Evolutionary conservation across 2,329 filamentous ascomycete genomes (phyloP), one percentile per base, ranked within the genome.

Genomic region (Verticillium isaacii): DNA sequence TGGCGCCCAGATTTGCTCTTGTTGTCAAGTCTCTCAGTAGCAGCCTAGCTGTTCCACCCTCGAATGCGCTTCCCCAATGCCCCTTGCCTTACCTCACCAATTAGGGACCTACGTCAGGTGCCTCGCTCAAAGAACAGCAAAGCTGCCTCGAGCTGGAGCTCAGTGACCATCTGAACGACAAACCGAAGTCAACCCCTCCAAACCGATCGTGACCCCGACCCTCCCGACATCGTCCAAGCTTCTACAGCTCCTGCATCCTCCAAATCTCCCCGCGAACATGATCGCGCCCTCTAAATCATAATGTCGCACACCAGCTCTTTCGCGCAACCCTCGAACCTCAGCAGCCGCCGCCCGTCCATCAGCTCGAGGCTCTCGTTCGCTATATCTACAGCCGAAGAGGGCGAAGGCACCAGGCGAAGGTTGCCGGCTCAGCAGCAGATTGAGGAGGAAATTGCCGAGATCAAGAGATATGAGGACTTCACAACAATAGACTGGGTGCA

Each of bases 401-500:
- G 86, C 64, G 83, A 88, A 63, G 77, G 80, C 63, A 77, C 77
- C 19, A 78, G 78, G 63, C 78, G 80, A 57, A 77, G 80, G 39
- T 75, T 73, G 12, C 81, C 80, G 32, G 86, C 82, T 61, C 86
- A 91, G 70, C 85, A 89, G 64, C 86, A 89, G 65, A 92, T 96
- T 67, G 90, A 93, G 64, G 93, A 98, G 72, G 95, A 99, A 78
- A 97, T 99, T 72, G 93, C 91, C 32, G 90, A 97, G 80, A 98
- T 99, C 74, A 97, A 97, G 79, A 86, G 94, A 78, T 99, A 99
- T 78, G 95, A 97, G 84, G 95, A 99, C 77, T 99, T 99, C 74
- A 97, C 93, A 6, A 99, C 95, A 1, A 95, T 95, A 86, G 95
- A 99, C 77, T 99, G 95, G 95, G 94, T 99, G 0, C 94, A 99